Evolutionary conservation across 1,284 basidiomycete genomes (phyloP), one percentile per base, ranked within the genome.

Genomic region (Stygiomarasmius scandens): DNA sequence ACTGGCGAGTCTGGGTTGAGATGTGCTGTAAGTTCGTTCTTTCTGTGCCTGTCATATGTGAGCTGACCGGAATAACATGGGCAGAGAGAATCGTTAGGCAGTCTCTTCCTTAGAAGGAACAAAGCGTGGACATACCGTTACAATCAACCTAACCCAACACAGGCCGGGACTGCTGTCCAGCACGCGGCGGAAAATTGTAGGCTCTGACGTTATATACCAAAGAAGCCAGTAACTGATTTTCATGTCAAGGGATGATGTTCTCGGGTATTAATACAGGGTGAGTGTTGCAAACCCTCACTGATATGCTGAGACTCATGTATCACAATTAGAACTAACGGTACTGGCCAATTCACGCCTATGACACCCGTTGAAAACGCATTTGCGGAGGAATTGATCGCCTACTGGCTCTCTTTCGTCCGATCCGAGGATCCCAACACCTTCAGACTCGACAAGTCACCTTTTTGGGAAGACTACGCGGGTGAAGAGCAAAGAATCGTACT

Each of bases 381-480:
- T 64, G 77, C 80, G 0, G 67, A 73, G 43, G 83, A 86, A 64
- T 70, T 84, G 27, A 83, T 85, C 52, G 82, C 82, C 11, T 85
- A 84, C 65, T 84, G 82, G 81, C 71, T 84, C 9, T 86, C 84
- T 0, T 85, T 86, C 62, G 82, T 84, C 16, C 79, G 82, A 32
- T 66, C 76, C 1, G 75, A 74, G 1, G 64, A 83, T 64, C 82
- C 82, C 1, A 84, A 81, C 69, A 77, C 75, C 20, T 73, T 74
- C 70, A 83, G 79, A 66, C 76, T 85, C 2, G 61, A 70, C 0
- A 67, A 75, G 9, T 80, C 82, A 2, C 82, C 82, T 0, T 57
- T 47, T 11, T 83, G 82, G 81, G 53, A 70, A 5, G 58, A 54
- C 44, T 81, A 76, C 19, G 32, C 14, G 8, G 32, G 32, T 14